phyloP scores from a whole-genome alignment of 495 filamentous ascomycete species.

The Daldinia vernicosa region DNA sequence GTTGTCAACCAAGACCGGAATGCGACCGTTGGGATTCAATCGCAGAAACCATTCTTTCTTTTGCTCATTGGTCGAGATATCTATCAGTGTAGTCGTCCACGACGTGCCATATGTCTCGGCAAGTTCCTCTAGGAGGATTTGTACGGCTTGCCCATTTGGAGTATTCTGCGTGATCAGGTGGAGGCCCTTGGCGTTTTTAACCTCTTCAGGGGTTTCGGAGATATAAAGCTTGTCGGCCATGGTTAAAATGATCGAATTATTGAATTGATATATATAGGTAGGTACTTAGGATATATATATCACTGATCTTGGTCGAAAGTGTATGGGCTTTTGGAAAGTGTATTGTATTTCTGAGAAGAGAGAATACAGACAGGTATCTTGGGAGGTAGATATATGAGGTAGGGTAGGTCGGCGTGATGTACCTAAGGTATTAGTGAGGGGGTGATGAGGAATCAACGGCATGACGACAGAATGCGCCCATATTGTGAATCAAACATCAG shows the following conservation, averaged over 20 bases:
- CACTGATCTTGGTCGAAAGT: neutral
- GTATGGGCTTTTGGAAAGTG: too few relatives aligned
- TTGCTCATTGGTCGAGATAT: conserved; percentile 65
- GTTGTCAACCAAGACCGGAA: conserved; percentile 63
- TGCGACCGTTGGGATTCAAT: conserved; percentile 61
- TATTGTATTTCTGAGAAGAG: neutral
- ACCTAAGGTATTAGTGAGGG: conserved; percentile 9
- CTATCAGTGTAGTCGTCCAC: conserved; percentile 62
- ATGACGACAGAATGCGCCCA: conserved; percentile 33
- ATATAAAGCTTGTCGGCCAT: conserved; percentile 52
- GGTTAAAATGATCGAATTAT: neutral
- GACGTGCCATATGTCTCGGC: conserved; percentile 59
- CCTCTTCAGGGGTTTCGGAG: conserved; percentile 52
- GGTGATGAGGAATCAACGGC: conserved; percentile 19
- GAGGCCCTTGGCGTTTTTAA: conserved; percentile 57
- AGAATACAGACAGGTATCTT: neutral
- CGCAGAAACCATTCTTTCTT: conserved; percentile 68
- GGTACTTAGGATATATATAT: too few relatives aligned
- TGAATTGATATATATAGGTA: neutral
- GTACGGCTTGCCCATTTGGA: conserved; percentile 47
- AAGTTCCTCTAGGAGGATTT: conserved; percentile 48
- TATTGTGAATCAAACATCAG: conserved; percentile 29
- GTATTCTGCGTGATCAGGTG: conserved; percentile 52
- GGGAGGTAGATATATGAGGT: conserved; percentile 9
- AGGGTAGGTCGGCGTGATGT: too few relatives aligned